Conservation (phyloP, 2,329 filamentous ascomycete species). For the Trichoderma sp. region DNA sequence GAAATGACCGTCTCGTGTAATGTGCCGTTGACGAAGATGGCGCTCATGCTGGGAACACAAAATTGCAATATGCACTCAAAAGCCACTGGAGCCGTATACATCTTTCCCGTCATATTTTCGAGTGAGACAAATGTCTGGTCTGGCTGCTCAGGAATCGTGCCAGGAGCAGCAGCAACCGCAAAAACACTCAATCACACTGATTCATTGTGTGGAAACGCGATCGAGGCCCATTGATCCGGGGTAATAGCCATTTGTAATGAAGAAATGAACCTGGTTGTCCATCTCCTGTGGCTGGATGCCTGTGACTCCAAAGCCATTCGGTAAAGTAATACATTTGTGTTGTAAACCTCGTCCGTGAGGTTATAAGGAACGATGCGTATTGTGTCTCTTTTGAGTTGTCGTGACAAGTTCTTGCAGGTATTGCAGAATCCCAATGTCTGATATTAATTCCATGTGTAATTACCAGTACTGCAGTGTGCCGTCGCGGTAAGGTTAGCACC, state of each 20-base stretch:
- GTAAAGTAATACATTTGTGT: not conserved
- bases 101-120: not conserved
- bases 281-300: not conserved
- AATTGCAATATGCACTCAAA: conserved; percentile 5
- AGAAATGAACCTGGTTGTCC: not conserved
- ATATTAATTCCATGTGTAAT: not conserved
- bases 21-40: not conserved
- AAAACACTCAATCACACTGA: not conserved
- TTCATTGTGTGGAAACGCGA: not conserved
- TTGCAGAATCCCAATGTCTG: not conserved
- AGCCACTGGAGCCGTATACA: not conserved
- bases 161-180: not conserved
- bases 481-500: not conserved
- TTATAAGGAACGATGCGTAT: not conserved
- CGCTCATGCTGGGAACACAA: conserved; percentile 1
- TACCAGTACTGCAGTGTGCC: not conserved
- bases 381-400: not conserved
- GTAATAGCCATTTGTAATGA: not conserved
- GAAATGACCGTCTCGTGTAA: not conserved
- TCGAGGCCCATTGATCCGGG: not conserved
- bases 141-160: not conserved
- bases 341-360: not conserved
- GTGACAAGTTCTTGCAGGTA: not conserved
- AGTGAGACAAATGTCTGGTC: not conserved
- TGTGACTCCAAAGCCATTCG: not conserved